Conservation (phyloP, 2,329 filamentous ascomycete genomes). For the Colletotrichum liriopes region DNA sequence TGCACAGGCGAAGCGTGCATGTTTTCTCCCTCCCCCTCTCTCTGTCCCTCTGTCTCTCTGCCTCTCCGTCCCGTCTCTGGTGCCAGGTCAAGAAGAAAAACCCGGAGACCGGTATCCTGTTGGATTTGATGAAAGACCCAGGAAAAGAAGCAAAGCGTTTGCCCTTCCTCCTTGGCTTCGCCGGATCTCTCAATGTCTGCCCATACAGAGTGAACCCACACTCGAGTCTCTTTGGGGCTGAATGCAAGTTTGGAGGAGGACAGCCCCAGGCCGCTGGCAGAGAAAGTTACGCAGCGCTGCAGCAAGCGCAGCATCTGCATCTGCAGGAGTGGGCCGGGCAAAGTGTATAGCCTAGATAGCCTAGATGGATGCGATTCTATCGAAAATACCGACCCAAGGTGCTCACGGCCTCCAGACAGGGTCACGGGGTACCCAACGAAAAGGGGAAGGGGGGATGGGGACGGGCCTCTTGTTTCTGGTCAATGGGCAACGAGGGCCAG, state of each 20-base stretch:
- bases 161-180: background rate
- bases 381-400: background rate
- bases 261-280: background rate
- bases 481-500: slow-evolving; percentile 3
- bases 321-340: background rate
- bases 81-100: background rate
- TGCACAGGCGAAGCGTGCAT: slow-evolving; percentile 6
- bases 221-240: background rate
- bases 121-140: background rate
- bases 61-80: background rate
- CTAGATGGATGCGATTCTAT: background rate
- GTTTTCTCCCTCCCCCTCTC: background rate
- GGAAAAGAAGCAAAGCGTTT: slow-evolving; percentile 23
- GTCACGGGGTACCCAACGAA: background rate
- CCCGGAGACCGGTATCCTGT: background rate
- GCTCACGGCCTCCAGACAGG: background rate
- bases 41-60: background rate
- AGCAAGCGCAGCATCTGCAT: background rate
- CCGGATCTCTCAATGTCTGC: background rate
- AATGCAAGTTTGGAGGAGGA: background rate
- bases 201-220: background rate
- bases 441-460: slow-evolving; percentile 2
- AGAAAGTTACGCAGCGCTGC: background rate
- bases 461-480: background rate
- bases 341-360: background rate